Base-by-base conservation (phyloP, 75 land plant genomes). In the Picea sitchensis region DNA sequence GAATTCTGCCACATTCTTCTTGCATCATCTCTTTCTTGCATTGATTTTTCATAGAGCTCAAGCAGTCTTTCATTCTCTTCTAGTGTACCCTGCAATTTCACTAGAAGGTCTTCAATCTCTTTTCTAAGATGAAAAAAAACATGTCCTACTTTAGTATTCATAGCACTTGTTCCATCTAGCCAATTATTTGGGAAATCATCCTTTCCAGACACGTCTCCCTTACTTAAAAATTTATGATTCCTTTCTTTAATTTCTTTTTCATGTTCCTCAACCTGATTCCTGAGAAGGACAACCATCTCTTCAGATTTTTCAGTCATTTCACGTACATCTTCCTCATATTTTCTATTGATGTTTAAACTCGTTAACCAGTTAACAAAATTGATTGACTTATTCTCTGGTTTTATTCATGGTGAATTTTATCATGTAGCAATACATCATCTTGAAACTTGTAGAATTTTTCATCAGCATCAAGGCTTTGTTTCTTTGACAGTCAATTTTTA, bases 81-180 rank as follows among this genome's bases (percentile, higher is more conserved):
- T 26, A 26, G 26, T 26, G 26, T 26, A 26, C 26, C 26, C 26
- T 77, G 54, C 59, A 91, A 89, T 59, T 91, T 87, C 14, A 69
- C 76, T 61, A 87, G 80, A 57, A 89, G 81, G n/a, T 81, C 65
- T n/a, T 85, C 82, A 58, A 79, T 62, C 12, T 69, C 82, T 26
- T 78, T 62, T 56, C 60, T 76, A 17, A 58, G 63, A 26, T 26
- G 26, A 34, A 59, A 5, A 5, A 60, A 2, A 20, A 15, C 30
- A 23, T 23, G n/a, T 9, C 69, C 67, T 59, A 17, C 58, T 30
- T 79, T 78, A 17, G 12, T 13, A 41, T 2, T 31, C 72, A 34
- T 71, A 59, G 77, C 68, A 30, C 79, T 84, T 62, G 34, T 17
- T 26, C 26, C 26, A 26, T 26, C 26, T 26, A 0, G 26, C 26